These are phyloP conservation scores for Viridothelium virens DNA, from an alignment of 495 filamentous ascomycete genomes.

Conservation along the genomic window DNA sequence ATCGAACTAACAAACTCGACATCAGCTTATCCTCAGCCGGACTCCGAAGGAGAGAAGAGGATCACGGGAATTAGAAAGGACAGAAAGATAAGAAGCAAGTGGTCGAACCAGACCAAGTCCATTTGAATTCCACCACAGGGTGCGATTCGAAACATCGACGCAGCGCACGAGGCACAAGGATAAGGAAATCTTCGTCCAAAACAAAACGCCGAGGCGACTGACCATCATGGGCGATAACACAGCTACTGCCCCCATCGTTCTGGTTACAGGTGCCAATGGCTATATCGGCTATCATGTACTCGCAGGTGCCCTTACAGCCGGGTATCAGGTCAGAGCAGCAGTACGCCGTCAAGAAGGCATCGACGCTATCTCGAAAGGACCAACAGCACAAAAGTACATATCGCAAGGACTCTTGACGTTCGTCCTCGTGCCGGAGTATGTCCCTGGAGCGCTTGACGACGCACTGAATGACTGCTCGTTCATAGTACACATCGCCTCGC, in stretches of 20 bases:
- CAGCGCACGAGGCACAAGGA: too few species aligned
- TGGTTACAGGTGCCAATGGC: slow-evolving; percentile 25
- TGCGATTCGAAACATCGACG: too few species aligned
- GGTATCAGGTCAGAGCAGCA: slow-evolving; percentile 22
- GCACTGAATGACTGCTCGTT: slow-evolving; percentile 35
- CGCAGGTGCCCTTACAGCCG: slow-evolving; percentile 18
- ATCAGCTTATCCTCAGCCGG: too few species aligned
- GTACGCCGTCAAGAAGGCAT: slow-evolving; percentile 20
- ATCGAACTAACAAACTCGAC: too few species aligned
- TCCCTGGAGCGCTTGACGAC: slow-evolving; percentile 34
- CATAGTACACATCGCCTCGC: slow-evolving; percentile 39
- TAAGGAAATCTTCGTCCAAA: too few species aligned
- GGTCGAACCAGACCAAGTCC: too few species aligned
- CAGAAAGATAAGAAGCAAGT: too few species aligned
- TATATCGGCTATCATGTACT: slow-evolving; percentile 21
- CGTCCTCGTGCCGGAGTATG: slow-evolving; percentile 38
- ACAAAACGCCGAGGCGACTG: too few species aligned
- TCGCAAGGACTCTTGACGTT: slow-evolving; percentile 19
- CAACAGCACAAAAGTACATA: slow-evolving; percentile 5
- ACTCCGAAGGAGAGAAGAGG: too few species aligned
- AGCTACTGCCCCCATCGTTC: background rate
- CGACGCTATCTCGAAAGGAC: slow-evolving; percentile 12
- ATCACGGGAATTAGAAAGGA: too few species aligned
- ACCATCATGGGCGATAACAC: background rate
- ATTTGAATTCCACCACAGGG: too few species aligned